Base-by-base conservation (phyloP, 139 green algal species). In the Coccomyxa sp. region DNA sequence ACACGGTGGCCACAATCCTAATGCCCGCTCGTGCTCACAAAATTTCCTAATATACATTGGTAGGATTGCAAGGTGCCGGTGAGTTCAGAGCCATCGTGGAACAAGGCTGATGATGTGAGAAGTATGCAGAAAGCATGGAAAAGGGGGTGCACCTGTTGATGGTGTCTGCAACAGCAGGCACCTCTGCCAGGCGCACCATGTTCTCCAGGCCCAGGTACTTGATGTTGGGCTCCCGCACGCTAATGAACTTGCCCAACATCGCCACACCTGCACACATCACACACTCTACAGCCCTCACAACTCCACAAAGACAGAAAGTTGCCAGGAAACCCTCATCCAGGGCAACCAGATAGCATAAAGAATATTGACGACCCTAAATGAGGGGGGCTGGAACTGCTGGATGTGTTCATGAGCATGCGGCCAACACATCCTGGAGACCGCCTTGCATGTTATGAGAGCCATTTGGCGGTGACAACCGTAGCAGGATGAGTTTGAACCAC, bases 161-260 rank as follows among this genome's bases (percentile, higher is more conserved):
- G 81, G 74, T 86, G 74, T 91, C 88, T 30, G 78, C 80, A 58
- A 93, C 89, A 7, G 84, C 94, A 0, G 93, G 92, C 80, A 94
- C 86, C 77, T 94, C 84, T 13, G 92, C 88, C 88, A 98, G 87
- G 75, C 94, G 92, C 0, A 90, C 85, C 84, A 98, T 91, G 87
- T 92, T 94, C 84, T 98, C 94, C 82, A 99, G 90, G 17, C 93
- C 94, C 77, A 99, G 92, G 91, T 99, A 99, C 58, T 91, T 90
- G 71, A 98, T 92, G 90, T 98, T 98, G 76, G 95, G 91, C 88
- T 98, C 95, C 11, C 89, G 90, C 28, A 93, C 90, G 74, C 71
- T 85, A 60, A 90, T 81, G 85, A 97, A 98, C 51, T 87, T 89
- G 81, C 81, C 82, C 83, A 97, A 84, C 78, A 98, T 82, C n/a